Conservation (phyloP, 257 asterid genomes). For the Paraleonurus japonicus region DNA sequence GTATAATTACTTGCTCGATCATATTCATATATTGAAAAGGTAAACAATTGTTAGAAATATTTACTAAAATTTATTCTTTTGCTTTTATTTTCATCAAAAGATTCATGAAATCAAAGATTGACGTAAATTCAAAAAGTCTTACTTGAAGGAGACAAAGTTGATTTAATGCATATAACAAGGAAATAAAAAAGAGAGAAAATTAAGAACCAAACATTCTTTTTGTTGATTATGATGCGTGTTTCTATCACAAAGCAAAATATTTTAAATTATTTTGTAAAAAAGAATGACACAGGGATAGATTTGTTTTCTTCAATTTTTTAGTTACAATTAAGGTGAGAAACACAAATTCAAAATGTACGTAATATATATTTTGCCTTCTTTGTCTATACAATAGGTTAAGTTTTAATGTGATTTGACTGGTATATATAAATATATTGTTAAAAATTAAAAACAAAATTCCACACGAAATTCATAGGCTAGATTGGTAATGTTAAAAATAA, state of each 20-base stretch:
- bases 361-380: no score
- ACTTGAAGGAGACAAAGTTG: slow-evolving; percentile 19
- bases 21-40: no score
- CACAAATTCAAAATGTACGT: no score
- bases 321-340: not conserved
- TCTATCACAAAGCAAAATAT: slow-evolving; percentile 23
- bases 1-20: no score
- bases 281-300: slow-evolving; percentile 21
- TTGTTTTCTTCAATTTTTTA: not conserved
- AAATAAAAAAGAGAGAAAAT: not conserved
- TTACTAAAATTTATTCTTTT: not conserved
- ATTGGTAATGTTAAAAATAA: no score
- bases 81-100: slow-evolving; percentile 4
- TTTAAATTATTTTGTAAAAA: slow-evolving; percentile 14
- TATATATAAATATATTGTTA: no score
- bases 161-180: slow-evolving; percentile 6
- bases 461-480: no score
- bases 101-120: slow-evolving; percentile 18
- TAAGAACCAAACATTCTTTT: slow-evolving; percentile 23
- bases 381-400: no score
- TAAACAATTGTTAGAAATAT: no score
- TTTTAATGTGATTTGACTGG: no score
- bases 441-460: no score
- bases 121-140: slow-evolving; percentile 15
- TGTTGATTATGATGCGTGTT: slow-evolving; percentile 31